Percentiles rank a stretch among this genome's conserved stretches.
phyloP scores from a whole-genome alignment of 768 basidiomycete genomes.

The Nidularia sp. region DNA sequence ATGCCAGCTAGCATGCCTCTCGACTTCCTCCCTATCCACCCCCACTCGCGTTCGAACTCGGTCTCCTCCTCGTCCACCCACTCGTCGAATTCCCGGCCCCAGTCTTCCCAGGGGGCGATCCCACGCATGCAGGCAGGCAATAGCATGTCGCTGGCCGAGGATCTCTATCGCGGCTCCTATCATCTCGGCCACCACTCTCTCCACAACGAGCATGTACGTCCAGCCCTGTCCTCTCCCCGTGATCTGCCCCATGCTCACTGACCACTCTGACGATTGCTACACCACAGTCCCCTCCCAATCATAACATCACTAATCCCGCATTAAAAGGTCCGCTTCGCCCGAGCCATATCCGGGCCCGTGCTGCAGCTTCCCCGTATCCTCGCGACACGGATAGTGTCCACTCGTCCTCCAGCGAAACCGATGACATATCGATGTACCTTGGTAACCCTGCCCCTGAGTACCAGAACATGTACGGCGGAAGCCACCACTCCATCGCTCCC shows the following conservation, averaged over 20 bases:
- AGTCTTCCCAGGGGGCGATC: conserved; percentile 68
- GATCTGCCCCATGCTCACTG: conserved; percentile 7
- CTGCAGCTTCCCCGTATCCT: conserved; percentile 80
- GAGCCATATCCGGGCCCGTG: conserved; percentile 75
- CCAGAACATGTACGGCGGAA: conserved; percentile 56
- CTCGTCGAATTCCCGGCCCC: conserved; percentile 70
- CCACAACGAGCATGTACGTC: conserved; percentile 41
- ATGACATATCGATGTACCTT: conserved; percentile 80
- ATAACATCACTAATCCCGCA: conserved; percentile 69
- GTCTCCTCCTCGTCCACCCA: conserved; percentile 73
- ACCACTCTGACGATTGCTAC: conserved; percentile 13
- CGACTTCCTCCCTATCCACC: conserved; percentile 63
- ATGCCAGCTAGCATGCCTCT: conserved; percentile 64
- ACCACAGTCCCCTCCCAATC: conserved; percentile 69
- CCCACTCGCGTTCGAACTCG: conserved; percentile 76
- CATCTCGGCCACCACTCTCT: conserved; percentile 47
- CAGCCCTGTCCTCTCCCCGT: conserved; percentile 7
- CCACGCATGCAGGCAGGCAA: conserved; percentile 48
- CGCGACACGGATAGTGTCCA: conserved; percentile 84
- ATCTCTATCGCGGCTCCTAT: conserved; percentile 67
- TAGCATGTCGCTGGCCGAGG: conserved; percentile 56
- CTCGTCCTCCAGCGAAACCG: conserved; percentile 86
- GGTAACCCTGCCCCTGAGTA: conserved; percentile 55
- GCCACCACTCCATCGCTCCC: conserved; percentile 41
- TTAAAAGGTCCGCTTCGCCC: conserved; percentile 76